Evolutionary conservation across 148 eudicot genomes (phyloP).

Genomic region (Diospyros lotus): DNA sequence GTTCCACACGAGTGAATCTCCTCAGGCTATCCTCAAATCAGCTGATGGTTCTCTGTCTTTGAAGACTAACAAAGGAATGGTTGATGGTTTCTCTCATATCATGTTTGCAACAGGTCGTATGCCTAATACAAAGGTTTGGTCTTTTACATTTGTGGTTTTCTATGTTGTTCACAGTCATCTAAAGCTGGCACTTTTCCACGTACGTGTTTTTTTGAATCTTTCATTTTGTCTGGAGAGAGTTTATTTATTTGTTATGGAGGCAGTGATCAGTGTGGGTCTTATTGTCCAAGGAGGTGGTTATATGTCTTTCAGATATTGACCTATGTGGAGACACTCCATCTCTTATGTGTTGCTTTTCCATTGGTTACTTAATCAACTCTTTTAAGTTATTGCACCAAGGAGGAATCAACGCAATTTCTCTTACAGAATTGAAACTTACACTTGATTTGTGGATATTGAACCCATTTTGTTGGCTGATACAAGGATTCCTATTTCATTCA

Average conservation of each 20-base stretch:
- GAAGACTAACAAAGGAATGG: constrained; percentile 81
- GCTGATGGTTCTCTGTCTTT: constrained; percentile 79
- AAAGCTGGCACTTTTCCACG: no score
- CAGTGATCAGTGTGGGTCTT: no score
- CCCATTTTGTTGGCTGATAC: not conserved
- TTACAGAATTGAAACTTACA: constrained; percentile 1
- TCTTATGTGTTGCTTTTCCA: no score
- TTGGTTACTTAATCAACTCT: no score
- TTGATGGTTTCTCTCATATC: constrained; percentile 82
- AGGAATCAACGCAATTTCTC: not conserved
- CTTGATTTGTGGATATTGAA: not conserved
- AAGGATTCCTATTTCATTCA: constrained; percentile 23
- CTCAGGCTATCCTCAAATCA: constrained; percentile 72
- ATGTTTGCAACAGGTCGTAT: constrained; percentile 99
- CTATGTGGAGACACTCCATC: no score
- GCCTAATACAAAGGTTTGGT: constrained; percentile 79
- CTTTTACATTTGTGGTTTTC: not conserved
- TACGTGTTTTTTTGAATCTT: no score
- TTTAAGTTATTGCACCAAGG: not conserved
- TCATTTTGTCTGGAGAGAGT: no score
- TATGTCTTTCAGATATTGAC: no score
- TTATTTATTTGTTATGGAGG: no score
- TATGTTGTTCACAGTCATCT: constrained; percentile 1
- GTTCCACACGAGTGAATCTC: constrained; percentile 83
- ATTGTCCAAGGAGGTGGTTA: no score